These are phyloP conservation scores for Sphaerulina musiva DNA, from an alignment of 2,329 filamentous ascomycete genomes.

Conservation along the genomic window DNA sequence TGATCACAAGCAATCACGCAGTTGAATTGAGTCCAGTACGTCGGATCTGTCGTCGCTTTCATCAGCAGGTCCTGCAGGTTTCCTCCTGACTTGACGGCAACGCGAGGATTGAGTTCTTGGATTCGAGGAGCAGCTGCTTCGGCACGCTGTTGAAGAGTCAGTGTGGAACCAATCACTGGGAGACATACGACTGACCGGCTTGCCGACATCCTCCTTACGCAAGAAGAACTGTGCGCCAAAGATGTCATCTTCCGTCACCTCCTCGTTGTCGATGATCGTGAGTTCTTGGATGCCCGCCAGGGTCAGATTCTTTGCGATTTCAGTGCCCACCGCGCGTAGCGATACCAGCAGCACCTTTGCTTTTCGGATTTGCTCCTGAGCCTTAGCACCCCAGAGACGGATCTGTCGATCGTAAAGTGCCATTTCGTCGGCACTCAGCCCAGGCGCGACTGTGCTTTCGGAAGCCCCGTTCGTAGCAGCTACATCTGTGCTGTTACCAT, in stretches of 20 bases:
- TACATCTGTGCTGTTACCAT: slow-evolving; percentile 10
- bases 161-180: neutral
- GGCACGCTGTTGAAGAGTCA: slow-evolving; percentile 53
- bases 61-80: slow-evolving; percentile 57
- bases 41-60: slow-evolving; percentile 64
- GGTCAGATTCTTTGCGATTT: slow-evolving; percentile 95
- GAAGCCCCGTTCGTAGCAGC: slow-evolving; percentile 17
- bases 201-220: slow-evolving; percentile 63
- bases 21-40: slow-evolving; percentile 74
- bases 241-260: slow-evolving; percentile 65
- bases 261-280: slow-evolving; percentile 74
- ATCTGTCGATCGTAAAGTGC: slow-evolving; percentile 97
- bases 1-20: slow-evolving; percentile 87
- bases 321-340: slow-evolving; percentile 80
- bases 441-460: slow-evolving; percentile 21
- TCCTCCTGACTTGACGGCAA: slow-evolving; percentile 53
- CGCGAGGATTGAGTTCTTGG: slow-evolving; percentile 81
- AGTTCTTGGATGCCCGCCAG: slow-evolving; percentile 86
- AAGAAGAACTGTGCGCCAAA: slow-evolving; percentile 67
- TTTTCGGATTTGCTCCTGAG: slow-evolving; percentile 79
- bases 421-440: slow-evolving; percentile 67
- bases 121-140: slow-evolving; percentile 71
- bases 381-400: slow-evolving; percentile 91
- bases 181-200: slow-evolving; percentile 51
- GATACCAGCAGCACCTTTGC: slow-evolving; percentile 86